phyloP scores from a whole-genome alignment of 306 rosid species.

The Spatholobus suberectus region DNA sequence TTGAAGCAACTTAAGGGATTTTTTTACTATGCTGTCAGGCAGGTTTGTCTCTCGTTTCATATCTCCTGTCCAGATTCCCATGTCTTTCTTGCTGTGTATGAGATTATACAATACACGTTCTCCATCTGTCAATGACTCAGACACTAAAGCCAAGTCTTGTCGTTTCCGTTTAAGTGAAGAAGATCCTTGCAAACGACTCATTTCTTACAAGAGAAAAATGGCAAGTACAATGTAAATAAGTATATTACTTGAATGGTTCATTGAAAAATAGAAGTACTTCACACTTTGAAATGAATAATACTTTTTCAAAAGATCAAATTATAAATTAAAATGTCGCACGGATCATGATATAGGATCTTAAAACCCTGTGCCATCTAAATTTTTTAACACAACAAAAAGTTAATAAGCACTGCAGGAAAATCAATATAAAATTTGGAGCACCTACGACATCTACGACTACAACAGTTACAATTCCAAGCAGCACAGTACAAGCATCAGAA shows the following conservation, averaged over 20 bases:
- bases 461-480: constrained; percentile 4
- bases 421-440: not conserved
- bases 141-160: constrained; percentile 43
- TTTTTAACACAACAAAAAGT: not conserved
- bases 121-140: constrained; percentile 50
- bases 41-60: constrained; percentile 61
- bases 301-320: not conserved
- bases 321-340: not conserved
- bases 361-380: constrained; percentile 5
- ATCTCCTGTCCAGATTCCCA: constrained; percentile 73
- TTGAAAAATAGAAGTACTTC: constrained; percentile 3
- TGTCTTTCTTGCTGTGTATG: constrained; percentile 57
- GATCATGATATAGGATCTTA: not conserved
- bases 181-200: constrained; percentile 59
- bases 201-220: constrained; percentile 38
- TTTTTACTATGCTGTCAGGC: constrained; percentile 48
- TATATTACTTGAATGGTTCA: constrained; percentile 8
- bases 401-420: not conserved
- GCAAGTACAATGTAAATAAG: not conserved
- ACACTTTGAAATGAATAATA: not conserved
- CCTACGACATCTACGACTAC: no score
- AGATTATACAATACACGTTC: constrained; percentile 58
- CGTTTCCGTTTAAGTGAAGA: constrained; percentile 62
- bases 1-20: constrained; percentile 59
- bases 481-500: constrained; percentile 10